These are phyloP conservation scores for Clitoria ternatea DNA, from an alignment of 306 rosid species.

Conservation along the genomic window DNA sequence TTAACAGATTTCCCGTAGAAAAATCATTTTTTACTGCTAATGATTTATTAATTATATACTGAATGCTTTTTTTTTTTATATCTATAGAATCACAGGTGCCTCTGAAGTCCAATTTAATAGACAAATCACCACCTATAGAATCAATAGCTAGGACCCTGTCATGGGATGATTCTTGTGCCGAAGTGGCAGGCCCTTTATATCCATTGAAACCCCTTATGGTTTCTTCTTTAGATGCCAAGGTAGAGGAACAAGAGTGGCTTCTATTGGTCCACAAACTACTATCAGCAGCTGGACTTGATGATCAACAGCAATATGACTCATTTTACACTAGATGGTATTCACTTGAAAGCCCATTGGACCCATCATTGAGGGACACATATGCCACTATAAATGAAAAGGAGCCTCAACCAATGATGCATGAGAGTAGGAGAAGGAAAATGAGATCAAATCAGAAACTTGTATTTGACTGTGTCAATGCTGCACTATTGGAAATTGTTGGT, in stretches of 20 bases:
- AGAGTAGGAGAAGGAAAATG: slow-evolving; percentile 67
- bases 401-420: slow-evolving; percentile 44
- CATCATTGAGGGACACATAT: slow-evolving; percentile 71
- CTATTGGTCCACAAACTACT: slow-evolving; percentile 56
- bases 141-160: slow-evolving; percentile 80
- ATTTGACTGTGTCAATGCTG: slow-evolving; percentile 65
- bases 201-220: slow-evolving; percentile 41
- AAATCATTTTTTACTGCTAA: no score
- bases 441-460: slow-evolving; percentile 73
- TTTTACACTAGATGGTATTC: slow-evolving; percentile 62
- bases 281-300: slow-evolving; percentile 60
- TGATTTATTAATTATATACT: neutral
- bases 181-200: slow-evolving; percentile 43
- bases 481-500: slow-evolving; percentile 54
- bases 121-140: slow-evolving; percentile 95
- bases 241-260: slow-evolving; percentile 68
- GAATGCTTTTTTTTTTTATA: neutral
- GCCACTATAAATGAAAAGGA: slow-evolving; percentile 46
- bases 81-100: slow-evolving; percentile 41
- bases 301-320: slow-evolving; percentile 31
- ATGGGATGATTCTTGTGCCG: slow-evolving; percentile 69
- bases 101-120: slow-evolving; percentile 72
- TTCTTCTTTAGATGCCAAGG: slow-evolving; percentile 46
- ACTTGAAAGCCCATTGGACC: slow-evolving; percentile 71
- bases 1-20: no score